A percentile compares a stretch with the other conserved stretches of the same genome.
These are phyloP conservation scores for Fusarium pilosicola DNA, from an alignment of 2,329 filamentous ascomycete genomes.

Conservation along the genomic window DNA sequence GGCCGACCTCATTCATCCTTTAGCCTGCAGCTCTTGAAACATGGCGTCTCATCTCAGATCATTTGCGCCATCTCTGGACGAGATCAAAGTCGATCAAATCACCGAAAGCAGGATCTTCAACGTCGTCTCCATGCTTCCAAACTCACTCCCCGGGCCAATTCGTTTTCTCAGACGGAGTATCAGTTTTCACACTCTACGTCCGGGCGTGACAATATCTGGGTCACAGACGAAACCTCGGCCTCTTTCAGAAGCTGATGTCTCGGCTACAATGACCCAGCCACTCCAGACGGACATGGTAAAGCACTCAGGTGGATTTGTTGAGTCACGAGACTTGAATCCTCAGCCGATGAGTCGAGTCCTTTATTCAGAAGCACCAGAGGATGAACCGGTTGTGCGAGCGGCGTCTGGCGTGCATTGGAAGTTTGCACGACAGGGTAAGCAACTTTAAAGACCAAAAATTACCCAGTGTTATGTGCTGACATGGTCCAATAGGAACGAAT, in stretches of 20 bases:
- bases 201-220: constrained; percentile 20
- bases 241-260: constrained; percentile 34
- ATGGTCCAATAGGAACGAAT: constrained; percentile 35
- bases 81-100: constrained; percentile 47
- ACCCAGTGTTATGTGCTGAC: background rate
- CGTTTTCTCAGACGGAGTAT: constrained; percentile 58
- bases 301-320: constrained; percentile 8
- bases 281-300: constrained; percentile 24
- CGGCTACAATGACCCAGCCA: constrained; percentile 17
- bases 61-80: constrained; percentile 40
- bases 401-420: constrained; percentile 48
- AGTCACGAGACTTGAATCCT: constrained; percentile 8
- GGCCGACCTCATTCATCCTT: background rate
- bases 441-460: background rate
- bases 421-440: constrained; percentile 48
- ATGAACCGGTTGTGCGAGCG: constrained; percentile 39
- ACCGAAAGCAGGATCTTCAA: constrained; percentile 55
- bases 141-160: constrained; percentile 60
- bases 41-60: constrained; percentile 33
- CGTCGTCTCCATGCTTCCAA: constrained; percentile 64
- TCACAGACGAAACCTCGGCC: constrained; percentile 27
- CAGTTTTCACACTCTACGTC: constrained; percentile 45
- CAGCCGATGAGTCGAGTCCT: constrained; percentile 42
- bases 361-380: constrained; percentile 37
- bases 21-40: background rate